A percentile compares a stretch with the other conserved stretches of the same genome.
Evolutionary conservation across 441 rosid genomes (phyloP).

Genomic region (Eutrema salsugineum): DNA sequence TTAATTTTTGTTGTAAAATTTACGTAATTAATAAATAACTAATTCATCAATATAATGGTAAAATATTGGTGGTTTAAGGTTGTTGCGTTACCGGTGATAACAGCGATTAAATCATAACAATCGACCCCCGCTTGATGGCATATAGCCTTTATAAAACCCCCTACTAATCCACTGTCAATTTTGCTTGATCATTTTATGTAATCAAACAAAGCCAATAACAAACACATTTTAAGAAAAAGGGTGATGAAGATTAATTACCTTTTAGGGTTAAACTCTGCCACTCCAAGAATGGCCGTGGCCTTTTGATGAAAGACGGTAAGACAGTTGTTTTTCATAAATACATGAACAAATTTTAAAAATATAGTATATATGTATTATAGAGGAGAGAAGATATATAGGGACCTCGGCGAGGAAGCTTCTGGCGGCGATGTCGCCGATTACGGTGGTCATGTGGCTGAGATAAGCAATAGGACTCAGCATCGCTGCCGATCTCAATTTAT

Average conservation of each 20-base stretch:
- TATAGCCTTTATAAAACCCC: slow-evolving; percentile 42
- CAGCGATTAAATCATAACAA: slow-evolving; percentile 62
- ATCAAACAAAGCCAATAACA: not conserved
- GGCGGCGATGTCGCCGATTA: slow-evolving; percentile 62
- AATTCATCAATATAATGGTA: not conserved
- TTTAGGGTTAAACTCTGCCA: slow-evolving; percentile 83
- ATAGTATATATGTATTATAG: not conserved
- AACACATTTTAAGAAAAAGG: not conserved
- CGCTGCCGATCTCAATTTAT: slow-evolving; percentile 63
- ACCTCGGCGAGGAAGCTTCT: slow-evolving; percentile 83
- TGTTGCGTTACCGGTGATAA: slow-evolving; percentile 56
- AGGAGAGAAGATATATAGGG: not conserved
- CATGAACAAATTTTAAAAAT: not conserved
- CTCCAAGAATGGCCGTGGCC: slow-evolving; percentile 54
- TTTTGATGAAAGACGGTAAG: slow-evolving; percentile 21
- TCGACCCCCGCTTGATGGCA: slow-evolving; percentile 66
- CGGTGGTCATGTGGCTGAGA: slow-evolving; percentile 87
- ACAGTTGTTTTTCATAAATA: not conserved
- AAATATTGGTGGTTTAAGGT: not conserved
- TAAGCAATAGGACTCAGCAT: slow-evolving; percentile 86
- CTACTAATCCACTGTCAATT: slow-evolving; percentile 44
- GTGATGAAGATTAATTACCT: slow-evolving; percentile 37
- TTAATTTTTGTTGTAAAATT: not conserved
- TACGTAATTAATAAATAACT: not conserved
- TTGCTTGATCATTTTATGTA: not conserved